Conservation (phyloP, 2,329 filamentous ascomycete species). For the Trichoderma citrinoviride region DNA sequence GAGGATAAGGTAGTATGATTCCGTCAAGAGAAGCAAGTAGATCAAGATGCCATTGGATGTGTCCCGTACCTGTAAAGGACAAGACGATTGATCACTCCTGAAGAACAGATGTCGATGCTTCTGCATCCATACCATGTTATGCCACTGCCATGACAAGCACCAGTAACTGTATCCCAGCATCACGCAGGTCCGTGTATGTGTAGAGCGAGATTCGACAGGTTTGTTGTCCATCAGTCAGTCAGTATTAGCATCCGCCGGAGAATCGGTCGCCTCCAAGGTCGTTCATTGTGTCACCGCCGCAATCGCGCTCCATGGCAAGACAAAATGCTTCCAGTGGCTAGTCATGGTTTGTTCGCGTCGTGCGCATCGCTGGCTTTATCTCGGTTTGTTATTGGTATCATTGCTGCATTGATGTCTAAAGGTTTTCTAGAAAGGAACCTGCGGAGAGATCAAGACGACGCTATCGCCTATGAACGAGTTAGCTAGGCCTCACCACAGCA, state of each 20-base stretch:
- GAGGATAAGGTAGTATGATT: too few species aligned
- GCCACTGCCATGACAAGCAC: background rate
- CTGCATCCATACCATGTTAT: background rate
- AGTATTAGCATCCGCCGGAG: background rate
- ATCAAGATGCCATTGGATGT: background rate
- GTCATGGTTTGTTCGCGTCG: background rate
- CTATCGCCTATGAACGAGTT: conserved; percentile 57
- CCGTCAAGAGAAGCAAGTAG: too few species aligned
- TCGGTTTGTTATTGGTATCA: conserved; percentile 2
- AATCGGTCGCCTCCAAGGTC: background rate
- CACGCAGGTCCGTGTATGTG: background rate
- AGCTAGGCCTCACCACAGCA: conserved; percentile 21
- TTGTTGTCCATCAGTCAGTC: background rate
- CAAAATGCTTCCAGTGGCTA: background rate
- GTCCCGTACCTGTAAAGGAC: background rate
- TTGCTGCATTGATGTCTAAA: conserved; percentile 15
- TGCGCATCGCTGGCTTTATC: background rate
- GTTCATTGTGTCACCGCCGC: background rate
- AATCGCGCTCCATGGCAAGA: background rate
- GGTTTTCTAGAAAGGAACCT: conserved; percentile 42
- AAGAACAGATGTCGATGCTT: background rate
- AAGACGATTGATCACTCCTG: background rate
- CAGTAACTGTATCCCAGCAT: background rate
- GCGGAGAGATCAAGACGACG: conserved; percentile 68
- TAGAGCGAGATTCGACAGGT: background rate